Conservation (phyloP, 1,139 yeast species). For the Hemisphaericaspora xylofermentans region DNA sequence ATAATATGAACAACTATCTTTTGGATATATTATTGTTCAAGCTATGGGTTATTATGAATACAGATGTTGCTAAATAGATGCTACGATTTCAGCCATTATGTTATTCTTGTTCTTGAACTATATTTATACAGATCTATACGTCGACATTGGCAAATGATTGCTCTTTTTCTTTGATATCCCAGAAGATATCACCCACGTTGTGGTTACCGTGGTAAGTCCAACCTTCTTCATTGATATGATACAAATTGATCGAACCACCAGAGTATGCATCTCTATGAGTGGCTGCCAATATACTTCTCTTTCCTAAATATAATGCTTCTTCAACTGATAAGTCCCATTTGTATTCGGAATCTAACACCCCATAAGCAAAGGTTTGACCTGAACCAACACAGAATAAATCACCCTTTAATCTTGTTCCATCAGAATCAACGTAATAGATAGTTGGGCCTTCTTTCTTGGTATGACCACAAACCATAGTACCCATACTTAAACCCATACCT, state of each 20-base stretch:
- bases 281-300: conserved; percentile 94
- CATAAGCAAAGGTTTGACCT: conserved; percentile 99
- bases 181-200: conserved; percentile 87
- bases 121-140: conserved; percentile 31
- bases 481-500: conserved; percentile 99
- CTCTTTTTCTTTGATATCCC: conserved; percentile 88
- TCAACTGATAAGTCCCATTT: conserved; percentile 88
- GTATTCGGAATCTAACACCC: conserved; percentile 91
- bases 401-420: conserved; percentile 94
- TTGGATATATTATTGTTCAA: too few relatives aligned
- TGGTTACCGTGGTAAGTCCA: conserved; percentile 96
- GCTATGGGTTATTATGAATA: too few relatives aligned
- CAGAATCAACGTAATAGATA: conserved; percentile 93
- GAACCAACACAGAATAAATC: conserved; percentile 97
- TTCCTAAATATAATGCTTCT: conserved; percentile 91
- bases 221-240: conserved; percentile 89
- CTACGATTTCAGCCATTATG: background rate
- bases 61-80: background rate
- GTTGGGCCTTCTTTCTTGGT: conserved; percentile 95
- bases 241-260: conserved; percentile 93
- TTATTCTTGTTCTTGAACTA: background rate
- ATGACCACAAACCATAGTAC: conserved; percentile 98
- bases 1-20: too few relatives aligned
- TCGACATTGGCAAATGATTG: conserved; percentile 88
- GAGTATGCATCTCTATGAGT: conserved; percentile 98